Percentiles rank a stretch among this genome's conserved stretches.
Conservation (phyloP, 371 early-diverging fungal species). For the Apophysomyces variabilis region DNA sequence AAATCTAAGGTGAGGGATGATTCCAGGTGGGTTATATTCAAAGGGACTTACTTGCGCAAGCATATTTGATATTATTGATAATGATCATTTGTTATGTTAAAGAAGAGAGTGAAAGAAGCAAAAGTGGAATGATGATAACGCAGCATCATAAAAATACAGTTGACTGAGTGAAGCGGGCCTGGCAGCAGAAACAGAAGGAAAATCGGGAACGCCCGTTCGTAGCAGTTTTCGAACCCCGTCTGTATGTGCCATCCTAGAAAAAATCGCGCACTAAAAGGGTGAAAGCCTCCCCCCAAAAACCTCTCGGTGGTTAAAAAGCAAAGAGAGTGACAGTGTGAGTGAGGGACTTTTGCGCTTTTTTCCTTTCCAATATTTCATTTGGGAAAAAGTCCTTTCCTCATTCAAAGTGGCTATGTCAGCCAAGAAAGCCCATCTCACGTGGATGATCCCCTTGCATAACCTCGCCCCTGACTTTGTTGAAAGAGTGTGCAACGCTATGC, state of each 20-base stretch:
- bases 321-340: too few species aligned
- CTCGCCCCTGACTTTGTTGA: slow-evolving; percentile 8
- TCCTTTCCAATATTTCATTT: too few species aligned
- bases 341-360: too few species aligned
- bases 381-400: too few species aligned
- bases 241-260: neutral
- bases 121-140: slow-evolving; percentile 9
- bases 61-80: slow-evolving; percentile 4
- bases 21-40: too few species aligned
- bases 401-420: too few species aligned
- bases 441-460: neutral
- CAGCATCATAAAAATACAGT: slow-evolving; percentile 1
- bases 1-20: too few species aligned
- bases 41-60: slow-evolving; percentile 5
- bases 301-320: too few species aligned
- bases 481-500: neutral
- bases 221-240: slow-evolving; percentile 1
- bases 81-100: slow-evolving; percentile 1
- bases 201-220: neutral
- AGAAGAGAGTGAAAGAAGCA: slow-evolving; percentile 2
- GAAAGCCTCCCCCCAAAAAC: neutral
- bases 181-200: slow-evolving; percentile 1
- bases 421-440: too few species aligned
- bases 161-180: neutral
- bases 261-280: slow-evolving; percentile 1